phyloP scores from a whole-genome alignment of 768 basidiomycete genomes.

The Mycena capillaripes region DNA sequence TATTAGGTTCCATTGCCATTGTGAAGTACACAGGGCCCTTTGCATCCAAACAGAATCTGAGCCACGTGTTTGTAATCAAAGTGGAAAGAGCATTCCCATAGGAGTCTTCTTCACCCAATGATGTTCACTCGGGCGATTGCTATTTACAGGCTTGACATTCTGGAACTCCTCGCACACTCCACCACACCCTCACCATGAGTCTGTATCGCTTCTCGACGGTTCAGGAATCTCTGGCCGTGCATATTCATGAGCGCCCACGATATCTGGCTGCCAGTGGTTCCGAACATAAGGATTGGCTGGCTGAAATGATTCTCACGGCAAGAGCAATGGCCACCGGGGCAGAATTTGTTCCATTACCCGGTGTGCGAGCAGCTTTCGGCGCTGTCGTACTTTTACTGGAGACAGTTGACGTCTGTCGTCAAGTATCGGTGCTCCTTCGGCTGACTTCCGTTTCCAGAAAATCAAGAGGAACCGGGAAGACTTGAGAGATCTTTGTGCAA shows the following conservation, averaged over 20 bases:
- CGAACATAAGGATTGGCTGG: conserved; percentile 14
- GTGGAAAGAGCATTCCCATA: too few species aligned
- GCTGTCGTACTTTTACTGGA: neutral
- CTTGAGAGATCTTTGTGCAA: conserved; percentile 2
- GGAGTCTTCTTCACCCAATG: too few species aligned
- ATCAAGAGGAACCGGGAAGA: conserved; percentile 17
- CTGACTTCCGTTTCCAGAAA: neutral
- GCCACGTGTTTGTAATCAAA: too few species aligned
- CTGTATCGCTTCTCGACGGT: neutral
- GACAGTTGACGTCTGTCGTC: conserved; percentile 5
- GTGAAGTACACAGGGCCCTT: too few species aligned
- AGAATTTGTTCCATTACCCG: conserved; percentile 7
- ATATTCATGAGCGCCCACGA: neutral
- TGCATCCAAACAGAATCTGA: too few species aligned
- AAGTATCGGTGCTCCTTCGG: neutral
- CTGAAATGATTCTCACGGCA: neutral
- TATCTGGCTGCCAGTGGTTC: neutral
- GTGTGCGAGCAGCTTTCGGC: neutral
- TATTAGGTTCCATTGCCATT: too few species aligned
- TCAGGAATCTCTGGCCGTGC: neutral
- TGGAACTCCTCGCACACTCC: too few species aligned
- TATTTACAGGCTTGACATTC: too few species aligned
- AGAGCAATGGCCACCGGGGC: neutral
- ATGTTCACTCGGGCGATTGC: too few species aligned
- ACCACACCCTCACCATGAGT: neutral